Conservation (phyloP, 163 green algal species). For the Prototheca wickerhamii region DNA sequence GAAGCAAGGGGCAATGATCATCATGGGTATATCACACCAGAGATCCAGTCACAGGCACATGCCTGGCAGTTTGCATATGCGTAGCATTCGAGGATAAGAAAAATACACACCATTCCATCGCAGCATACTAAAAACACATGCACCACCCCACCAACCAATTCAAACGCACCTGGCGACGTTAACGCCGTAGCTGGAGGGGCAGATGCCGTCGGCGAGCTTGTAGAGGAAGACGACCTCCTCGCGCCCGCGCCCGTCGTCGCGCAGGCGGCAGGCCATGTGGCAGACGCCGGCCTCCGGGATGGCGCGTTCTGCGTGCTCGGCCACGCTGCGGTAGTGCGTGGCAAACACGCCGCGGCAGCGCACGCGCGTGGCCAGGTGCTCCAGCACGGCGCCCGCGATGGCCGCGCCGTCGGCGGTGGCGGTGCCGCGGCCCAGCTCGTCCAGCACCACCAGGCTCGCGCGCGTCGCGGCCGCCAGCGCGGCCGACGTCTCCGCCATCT, state of each 20-base stretch:
- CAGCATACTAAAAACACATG: neutral
- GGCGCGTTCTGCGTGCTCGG: slow-evolving; percentile 22
- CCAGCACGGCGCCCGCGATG: slow-evolving; percentile 81
- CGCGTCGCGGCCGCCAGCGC: slow-evolving; percentile 57
- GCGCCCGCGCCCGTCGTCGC: slow-evolving; percentile 14
- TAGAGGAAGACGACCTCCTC: slow-evolving; percentile 88
- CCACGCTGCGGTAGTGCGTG: slow-evolving; percentile 92
- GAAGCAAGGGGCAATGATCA: neutral
- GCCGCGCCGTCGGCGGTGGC: slow-evolving; percentile 88
- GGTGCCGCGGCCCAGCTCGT: slow-evolving; percentile 94
- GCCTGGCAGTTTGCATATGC: too few relatives aligned
- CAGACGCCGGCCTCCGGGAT: slow-evolving; percentile 52
- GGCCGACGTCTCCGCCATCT: slow-evolving; percentile 86
- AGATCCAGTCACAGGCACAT: too few relatives aligned
- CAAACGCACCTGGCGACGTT: slow-evolving; percentile 83
- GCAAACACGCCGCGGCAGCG: slow-evolving; percentile 73
- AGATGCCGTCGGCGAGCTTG: slow-evolving; percentile 60
- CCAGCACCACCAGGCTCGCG: slow-evolving; percentile 73
- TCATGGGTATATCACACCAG: too few relatives aligned
- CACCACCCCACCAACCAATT: too few relatives aligned
- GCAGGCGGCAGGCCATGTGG: slow-evolving; percentile 86
- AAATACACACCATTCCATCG: too few relatives aligned
- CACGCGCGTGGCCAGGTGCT: slow-evolving; percentile 40
- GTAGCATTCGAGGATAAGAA: too few relatives aligned
- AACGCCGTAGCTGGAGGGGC: slow-evolving; percentile 88